Evolutionary conservation across 371 early-diverging fungal species (phyloP).

Genomic region (Actinomortierella wolfii): DNA sequence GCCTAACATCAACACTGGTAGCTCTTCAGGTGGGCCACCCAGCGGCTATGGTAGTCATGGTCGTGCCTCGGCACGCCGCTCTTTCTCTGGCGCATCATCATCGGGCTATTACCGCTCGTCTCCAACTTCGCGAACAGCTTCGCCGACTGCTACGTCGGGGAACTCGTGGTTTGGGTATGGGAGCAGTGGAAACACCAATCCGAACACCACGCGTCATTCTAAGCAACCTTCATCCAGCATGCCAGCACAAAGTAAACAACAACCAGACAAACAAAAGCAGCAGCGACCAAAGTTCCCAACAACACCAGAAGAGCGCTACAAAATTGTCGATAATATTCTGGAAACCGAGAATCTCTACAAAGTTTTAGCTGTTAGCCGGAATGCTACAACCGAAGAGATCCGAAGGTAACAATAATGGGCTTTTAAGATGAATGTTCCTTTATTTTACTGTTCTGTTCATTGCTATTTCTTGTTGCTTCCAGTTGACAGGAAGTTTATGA

Average conservation of each 20-base stretch:
- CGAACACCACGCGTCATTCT: too few relatives aligned
- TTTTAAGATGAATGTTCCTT: not conserved
- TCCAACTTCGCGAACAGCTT: too few relatives aligned
- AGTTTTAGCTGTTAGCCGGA: conserved; percentile 37
- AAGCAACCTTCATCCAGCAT: too few relatives aligned
- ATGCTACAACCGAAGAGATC: conserved; percentile 39
- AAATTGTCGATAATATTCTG: conserved; percentile 39
- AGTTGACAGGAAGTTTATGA: too few relatives aligned
- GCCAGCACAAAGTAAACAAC: conserved; percentile 8
- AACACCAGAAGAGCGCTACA: conserved; percentile 38
- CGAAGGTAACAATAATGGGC: conserved; percentile 29
- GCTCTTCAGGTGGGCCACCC: not conserved
- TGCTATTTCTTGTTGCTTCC: too few relatives aligned
- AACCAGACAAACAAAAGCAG: conserved; percentile 4
- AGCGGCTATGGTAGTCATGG: too few relatives aligned
- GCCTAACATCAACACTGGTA: not conserved
- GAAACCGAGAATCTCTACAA: conserved; percentile 44
- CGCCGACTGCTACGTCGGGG: too few relatives aligned
- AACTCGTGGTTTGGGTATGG: too few relatives aligned
- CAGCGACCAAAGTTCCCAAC: conserved; percentile 17
- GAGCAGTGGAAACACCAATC: too few relatives aligned
- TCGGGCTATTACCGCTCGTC: not conserved
- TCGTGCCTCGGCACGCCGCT: too few relatives aligned
- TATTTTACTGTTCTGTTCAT: conserved; percentile 16
- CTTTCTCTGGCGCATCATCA: not conserved